Conservation (phyloP, 2,329 filamentous ascomycete species). For the Hypoxylon sp. region DNA sequence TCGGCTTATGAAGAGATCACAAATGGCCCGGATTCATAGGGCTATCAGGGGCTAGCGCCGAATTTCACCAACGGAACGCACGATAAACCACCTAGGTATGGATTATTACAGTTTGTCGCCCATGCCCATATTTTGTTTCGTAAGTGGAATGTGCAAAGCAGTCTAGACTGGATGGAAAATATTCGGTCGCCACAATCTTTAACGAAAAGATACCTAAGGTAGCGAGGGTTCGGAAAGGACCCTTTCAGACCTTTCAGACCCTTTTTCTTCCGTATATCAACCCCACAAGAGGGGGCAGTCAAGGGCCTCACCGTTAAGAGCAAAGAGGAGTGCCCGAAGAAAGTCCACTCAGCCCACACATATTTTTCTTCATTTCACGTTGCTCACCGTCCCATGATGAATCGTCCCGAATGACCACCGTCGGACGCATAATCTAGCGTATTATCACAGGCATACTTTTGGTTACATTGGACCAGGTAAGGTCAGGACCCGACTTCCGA, state of each 20-base stretch:
- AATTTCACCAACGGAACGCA: slow-evolving; percentile 32
- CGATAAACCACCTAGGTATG: slow-evolving; percentile 34
- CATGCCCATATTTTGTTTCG: slow-evolving; percentile 21
- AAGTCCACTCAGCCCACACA: slow-evolving; percentile 39
- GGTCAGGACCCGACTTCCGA: slow-evolving; percentile 19
- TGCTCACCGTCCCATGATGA: slow-evolving; percentile 32
- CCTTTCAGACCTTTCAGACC: slow-evolving; percentile 17
- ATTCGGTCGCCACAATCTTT: slow-evolving; percentile 17
- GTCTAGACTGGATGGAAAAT: slow-evolving; percentile 14
- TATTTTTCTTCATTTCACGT: slow-evolving; percentile 40
- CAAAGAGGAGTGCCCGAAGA: slow-evolving; percentile 33
- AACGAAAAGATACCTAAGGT: slow-evolving; percentile 21
- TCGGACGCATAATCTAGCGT: slow-evolving; percentile 25
- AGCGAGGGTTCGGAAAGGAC: neutral
- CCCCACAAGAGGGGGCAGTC: slow-evolving; percentile 41
- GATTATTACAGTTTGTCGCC: slow-evolving; percentile 16
- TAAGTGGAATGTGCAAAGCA: slow-evolving; percentile 12
- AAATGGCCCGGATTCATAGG: slow-evolving; percentile 37
- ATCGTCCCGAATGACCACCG: slow-evolving; percentile 19
- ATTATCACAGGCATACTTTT: slow-evolving; percentile 15
- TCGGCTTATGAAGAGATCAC: slow-evolving; percentile 35
- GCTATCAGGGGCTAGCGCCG: slow-evolving; percentile 33
- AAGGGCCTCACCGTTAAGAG: slow-evolving; percentile 25
- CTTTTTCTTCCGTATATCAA: slow-evolving; percentile 23
- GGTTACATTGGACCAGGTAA: slow-evolving; percentile 18